Conservation (phyloP, 805 yeast species). For the Starmerella bombicola region DNA sequence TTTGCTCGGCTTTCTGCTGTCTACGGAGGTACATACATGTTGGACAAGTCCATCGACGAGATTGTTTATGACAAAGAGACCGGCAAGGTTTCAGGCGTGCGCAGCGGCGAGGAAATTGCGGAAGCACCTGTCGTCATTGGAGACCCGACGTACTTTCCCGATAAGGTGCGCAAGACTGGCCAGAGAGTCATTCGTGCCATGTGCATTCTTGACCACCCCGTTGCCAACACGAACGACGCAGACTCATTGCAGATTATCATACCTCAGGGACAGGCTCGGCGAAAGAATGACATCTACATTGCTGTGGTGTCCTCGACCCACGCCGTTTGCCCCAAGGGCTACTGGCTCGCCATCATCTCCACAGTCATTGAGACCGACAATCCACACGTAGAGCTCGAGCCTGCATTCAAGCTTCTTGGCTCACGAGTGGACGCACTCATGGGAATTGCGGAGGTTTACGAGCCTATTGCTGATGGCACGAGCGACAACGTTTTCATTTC, state of each 20-base stretch:
- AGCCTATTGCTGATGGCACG: conserved; percentile 74
- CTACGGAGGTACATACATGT: conserved; percentile 97
- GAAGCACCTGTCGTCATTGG: conserved; percentile 90
- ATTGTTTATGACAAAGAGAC: conserved; percentile 52
- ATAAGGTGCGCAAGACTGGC: conserved; percentile 59
- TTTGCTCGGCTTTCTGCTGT: conserved; percentile 94
- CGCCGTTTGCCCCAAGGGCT: conserved; percentile 78
- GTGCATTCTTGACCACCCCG: conserved; percentile 81
- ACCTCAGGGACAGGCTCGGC: conserved; percentile 88
- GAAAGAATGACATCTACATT: conserved; percentile 88
- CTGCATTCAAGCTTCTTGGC: conserved; percentile 86
- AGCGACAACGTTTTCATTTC: conserved; percentile 70
- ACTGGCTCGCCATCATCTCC: conserved; percentile 84
- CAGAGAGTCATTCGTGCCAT: conserved; percentile 68
- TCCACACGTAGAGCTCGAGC: conserved; percentile 84
- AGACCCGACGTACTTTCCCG: conserved; percentile 96
- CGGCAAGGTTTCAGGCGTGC: conserved; percentile 71
- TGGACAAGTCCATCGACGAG: conserved; percentile 91
- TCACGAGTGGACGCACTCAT: conserved; percentile 67
- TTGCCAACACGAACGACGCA: conserved; percentile 65
- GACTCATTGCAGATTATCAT: conserved; percentile 90
- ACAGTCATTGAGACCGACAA: conserved; percentile 87
- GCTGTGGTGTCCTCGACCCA: conserved; percentile 84
- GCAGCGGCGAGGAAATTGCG: conserved; percentile 82
- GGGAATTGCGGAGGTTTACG: conserved; percentile 87